A percentile compares a stretch with the other conserved stretches of the same genome.
Conservation (phyloP, 257 asterid genomes). For the Penstemon barbatus region DNA sequence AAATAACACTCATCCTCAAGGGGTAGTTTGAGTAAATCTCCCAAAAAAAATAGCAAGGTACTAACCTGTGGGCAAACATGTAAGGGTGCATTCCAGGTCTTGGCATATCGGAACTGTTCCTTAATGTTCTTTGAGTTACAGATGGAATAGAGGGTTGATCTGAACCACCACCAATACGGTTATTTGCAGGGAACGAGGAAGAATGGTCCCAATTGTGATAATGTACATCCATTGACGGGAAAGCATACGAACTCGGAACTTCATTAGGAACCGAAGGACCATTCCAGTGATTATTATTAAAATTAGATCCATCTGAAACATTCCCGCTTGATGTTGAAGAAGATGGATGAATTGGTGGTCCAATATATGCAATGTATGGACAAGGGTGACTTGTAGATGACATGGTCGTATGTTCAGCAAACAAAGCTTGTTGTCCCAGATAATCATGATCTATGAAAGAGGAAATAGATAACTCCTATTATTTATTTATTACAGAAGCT, state of each 20-base stretch:
- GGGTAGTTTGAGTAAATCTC: too few relatives aligned
- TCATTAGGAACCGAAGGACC: conserved; percentile 65
- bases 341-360: conserved; percentile 79
- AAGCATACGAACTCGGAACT: conserved; percentile 61
- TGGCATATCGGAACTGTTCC: conserved; percentile 63
- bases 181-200: conserved; percentile 50
- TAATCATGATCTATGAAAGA: conserved; percentile 64
- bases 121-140: conserved; percentile 55
- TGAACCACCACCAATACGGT: conserved; percentile 52
- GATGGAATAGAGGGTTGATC: conserved; percentile 60
- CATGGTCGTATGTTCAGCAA: conserved; percentile 66
- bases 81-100: conserved; percentile 76
- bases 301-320: conserved; percentile 68
- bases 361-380: conserved; percentile 81
- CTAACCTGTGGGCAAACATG: conserved; percentile 71
- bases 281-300: conserved; percentile 66
- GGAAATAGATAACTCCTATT: conserved; percentile 24
- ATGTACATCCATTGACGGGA: conserved; percentile 64
- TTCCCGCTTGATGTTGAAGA: conserved; percentile 65
- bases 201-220: conserved; percentile 73
- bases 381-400: conserved; percentile 76
- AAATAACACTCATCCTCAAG: too few relatives aligned
- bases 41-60: conserved; percentile 4
- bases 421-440: conserved; percentile 62
- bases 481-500: conserved; percentile 18